Evolutionary conservation across 2,329 filamentous ascomycete genomes (phyloP).

Genomic region (Myriosclerotinia curreyana): DNA sequence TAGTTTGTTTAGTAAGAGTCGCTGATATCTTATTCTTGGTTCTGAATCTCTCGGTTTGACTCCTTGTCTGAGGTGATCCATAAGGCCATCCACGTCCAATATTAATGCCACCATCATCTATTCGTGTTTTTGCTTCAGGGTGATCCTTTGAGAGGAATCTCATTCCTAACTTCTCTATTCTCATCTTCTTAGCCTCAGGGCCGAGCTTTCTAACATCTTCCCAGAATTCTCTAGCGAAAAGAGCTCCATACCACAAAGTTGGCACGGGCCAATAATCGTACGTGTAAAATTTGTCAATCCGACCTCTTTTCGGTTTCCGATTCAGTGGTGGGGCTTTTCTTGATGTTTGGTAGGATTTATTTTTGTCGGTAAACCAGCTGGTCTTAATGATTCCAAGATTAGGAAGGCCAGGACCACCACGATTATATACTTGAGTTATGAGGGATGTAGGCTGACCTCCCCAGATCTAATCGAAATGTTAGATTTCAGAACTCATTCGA

Average conservation of each 20-base stretch:
- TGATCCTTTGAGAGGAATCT: neutral
- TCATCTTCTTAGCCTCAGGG: neutral
- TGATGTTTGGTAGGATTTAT: constrained; percentile 5
- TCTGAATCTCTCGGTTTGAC: neutral
- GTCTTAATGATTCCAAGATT: constrained; percentile 1
- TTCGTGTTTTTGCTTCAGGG: neutral
- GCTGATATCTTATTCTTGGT: neutral
- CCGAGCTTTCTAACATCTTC: neutral
- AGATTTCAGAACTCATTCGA: neutral
- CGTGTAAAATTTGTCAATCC: neutral
- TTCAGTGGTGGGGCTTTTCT: constrained; percentile 1
- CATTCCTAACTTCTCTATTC: neutral
- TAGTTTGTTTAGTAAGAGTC: neutral
- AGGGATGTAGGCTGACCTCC: constrained; percentile 3
- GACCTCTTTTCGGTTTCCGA: neutral
- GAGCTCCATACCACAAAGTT: constrained; percentile 1
- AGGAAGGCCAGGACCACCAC: constrained; percentile 12
- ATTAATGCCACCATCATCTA: neutral
- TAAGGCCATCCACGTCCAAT: neutral
- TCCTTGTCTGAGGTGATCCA: neutral
- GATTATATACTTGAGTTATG: neutral
- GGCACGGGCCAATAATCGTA: constrained; percentile 11
- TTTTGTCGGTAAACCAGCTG: constrained; percentile 15
- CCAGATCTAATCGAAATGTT: neutral
- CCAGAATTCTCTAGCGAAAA: constrained; percentile 5